Conservation (phyloP, 1,284 basidiomycete genomes). For the Microbotryum silenes-acaulis region DNA sequence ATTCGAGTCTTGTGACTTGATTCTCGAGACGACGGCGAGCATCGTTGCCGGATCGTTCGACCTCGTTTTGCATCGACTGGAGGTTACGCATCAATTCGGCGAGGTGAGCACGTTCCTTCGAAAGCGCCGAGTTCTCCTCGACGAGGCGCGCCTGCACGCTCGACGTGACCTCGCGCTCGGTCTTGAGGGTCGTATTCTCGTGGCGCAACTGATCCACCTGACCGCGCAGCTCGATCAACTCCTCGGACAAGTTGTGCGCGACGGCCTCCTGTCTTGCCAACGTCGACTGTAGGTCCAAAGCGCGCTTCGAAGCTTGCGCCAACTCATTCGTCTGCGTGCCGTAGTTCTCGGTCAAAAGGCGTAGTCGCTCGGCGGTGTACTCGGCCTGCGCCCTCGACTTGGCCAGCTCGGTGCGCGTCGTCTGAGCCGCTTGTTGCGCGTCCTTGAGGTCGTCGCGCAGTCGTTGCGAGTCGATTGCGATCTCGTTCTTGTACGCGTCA, state of each 20-base stretch:
- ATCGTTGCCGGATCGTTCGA: slow-evolving; percentile 71
- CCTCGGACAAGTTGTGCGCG: slow-evolving; percentile 51
- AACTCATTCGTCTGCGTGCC: slow-evolving; percentile 40
- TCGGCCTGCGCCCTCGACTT: slow-evolving; percentile 73
- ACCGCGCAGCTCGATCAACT: slow-evolving; percentile 53
- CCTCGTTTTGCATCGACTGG: slow-evolving; percentile 78
- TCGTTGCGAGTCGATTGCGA: slow-evolving; percentile 58
- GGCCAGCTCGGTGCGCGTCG: slow-evolving; percentile 59
- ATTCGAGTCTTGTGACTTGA: slow-evolving; percentile 68
- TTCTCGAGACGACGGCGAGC: slow-evolving; percentile 69
- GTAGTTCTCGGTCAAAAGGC: slow-evolving; percentile 39
- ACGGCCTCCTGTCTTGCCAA: slow-evolving; percentile 40
- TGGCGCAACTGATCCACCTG: slow-evolving; percentile 66
- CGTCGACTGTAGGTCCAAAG: slow-evolving; percentile 38
- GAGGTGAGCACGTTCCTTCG: slow-evolving; percentile 71
- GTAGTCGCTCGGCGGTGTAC: slow-evolving; percentile 50
- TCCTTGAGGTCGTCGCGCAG: slow-evolving; percentile 60
- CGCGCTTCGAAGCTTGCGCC: slow-evolving; percentile 37
- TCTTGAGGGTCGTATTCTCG: slow-evolving; percentile 73
- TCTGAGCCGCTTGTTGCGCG: slow-evolving; percentile 60
- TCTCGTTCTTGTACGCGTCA: slow-evolving; percentile 68
- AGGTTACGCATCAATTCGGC: slow-evolving; percentile 79
- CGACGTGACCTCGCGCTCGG: slow-evolving; percentile 77
- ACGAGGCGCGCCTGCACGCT: slow-evolving; percentile 67
- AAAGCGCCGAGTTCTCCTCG: slow-evolving; percentile 72